Percentiles rank a stretch among this genome's conserved stretches.
phyloP scores from a whole-genome alignment of 805 yeast genomes.

The Kodamaea sagamina region DNA sequence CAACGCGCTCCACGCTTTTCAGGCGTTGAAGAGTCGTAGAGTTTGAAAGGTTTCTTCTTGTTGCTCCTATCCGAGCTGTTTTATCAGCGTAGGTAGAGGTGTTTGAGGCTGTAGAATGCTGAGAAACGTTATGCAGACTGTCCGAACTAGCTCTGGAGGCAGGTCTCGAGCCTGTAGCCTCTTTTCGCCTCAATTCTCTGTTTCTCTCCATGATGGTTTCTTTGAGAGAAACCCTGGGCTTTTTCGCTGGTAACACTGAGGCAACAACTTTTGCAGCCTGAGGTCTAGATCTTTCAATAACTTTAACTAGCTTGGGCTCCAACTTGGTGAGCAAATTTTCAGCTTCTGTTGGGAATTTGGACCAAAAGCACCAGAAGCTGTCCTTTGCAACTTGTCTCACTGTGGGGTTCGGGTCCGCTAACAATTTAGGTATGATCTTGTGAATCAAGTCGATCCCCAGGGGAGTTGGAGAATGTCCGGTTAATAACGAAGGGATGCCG shows the following conservation, averaged over 20 bases:
- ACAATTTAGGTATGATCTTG: conserved; percentile 56
- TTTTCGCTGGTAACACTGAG: conserved; percentile 17
- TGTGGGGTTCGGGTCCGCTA: conserved; percentile 76
- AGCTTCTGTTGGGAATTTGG: conserved; percentile 54
- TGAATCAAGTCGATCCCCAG: conserved; percentile 31
- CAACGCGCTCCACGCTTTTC: conserved; percentile 1
- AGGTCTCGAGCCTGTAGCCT: conserved; percentile 23
- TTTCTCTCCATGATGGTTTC: conserved; percentile 49
- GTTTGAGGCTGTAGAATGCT: neutral
- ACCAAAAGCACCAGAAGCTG: conserved; percentile 70
- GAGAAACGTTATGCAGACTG: neutral
- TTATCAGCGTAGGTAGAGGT: neutral
- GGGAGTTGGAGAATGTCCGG: conserved; percentile 25
- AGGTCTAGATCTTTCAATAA: conserved; percentile 18
- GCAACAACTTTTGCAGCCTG: conserved; percentile 5
- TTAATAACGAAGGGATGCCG: conserved; percentile 30
- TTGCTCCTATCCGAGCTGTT: conserved; percentile 9
- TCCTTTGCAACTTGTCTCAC: conserved; percentile 76
- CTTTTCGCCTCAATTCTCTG: conserved; percentile 34
- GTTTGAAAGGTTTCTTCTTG: conserved; percentile 5
- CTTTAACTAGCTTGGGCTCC: conserved; percentile 17
- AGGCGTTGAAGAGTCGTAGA: neutral
- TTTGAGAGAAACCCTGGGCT: conserved; percentile 47
- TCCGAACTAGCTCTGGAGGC: conserved; percentile 20
- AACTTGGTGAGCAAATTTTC: conserved; percentile 33